These are phyloP conservation scores for Talaromyces sp. DNA, from an alignment of 2,329 filamentous ascomycete species.

Conservation along the genomic window DNA sequence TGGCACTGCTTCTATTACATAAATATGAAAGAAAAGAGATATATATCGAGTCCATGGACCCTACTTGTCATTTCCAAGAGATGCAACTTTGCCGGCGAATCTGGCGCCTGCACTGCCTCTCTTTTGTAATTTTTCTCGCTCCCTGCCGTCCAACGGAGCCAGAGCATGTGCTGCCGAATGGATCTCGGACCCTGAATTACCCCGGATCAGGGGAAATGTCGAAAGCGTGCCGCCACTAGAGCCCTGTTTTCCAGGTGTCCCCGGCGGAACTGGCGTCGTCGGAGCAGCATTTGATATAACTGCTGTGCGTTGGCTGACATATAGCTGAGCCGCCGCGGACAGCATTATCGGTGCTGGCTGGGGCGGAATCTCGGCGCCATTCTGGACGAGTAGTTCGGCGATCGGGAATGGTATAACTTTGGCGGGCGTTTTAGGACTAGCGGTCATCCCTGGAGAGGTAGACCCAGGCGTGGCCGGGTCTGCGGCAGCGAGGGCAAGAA, in stretches of 20 bases:
- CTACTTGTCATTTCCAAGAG: slow-evolving; percentile 39
- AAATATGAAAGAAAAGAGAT: background rate
- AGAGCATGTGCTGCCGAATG: slow-evolving; percentile 25
- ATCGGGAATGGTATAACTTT: slow-evolving; percentile 70
- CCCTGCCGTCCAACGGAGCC: slow-evolving; percentile 36
- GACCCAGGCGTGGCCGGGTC: slow-evolving; percentile 74
- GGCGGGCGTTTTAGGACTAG: slow-evolving; percentile 31
- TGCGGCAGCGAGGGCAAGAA: slow-evolving; percentile 84
- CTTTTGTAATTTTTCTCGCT: slow-evolving; percentile 72
- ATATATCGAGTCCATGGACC: background rate
- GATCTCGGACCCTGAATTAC: slow-evolving; percentile 24
- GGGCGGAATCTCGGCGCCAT: slow-evolving; percentile 81
- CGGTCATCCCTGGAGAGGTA: slow-evolving; percentile 18
- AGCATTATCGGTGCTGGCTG: slow-evolving; percentile 77
- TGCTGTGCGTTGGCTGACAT: slow-evolving; percentile 70
- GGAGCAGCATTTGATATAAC: slow-evolving; percentile 17
- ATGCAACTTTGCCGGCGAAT: slow-evolving; percentile 49
- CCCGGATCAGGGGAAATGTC: slow-evolving; percentile 54
- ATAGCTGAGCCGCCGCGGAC: slow-evolving; percentile 72
- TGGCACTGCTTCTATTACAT: background rate
- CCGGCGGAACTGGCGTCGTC: background rate
- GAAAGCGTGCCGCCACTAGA: slow-evolving; percentile 47
- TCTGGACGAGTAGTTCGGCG: slow-evolving; percentile 87
- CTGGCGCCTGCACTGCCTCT: slow-evolving; percentile 72
- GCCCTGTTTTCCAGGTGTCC: background rate